Evolutionary conservation across 768 basidiomycete genomes (phyloP).

Genomic region (Panaeolus cyanescens): DNA sequence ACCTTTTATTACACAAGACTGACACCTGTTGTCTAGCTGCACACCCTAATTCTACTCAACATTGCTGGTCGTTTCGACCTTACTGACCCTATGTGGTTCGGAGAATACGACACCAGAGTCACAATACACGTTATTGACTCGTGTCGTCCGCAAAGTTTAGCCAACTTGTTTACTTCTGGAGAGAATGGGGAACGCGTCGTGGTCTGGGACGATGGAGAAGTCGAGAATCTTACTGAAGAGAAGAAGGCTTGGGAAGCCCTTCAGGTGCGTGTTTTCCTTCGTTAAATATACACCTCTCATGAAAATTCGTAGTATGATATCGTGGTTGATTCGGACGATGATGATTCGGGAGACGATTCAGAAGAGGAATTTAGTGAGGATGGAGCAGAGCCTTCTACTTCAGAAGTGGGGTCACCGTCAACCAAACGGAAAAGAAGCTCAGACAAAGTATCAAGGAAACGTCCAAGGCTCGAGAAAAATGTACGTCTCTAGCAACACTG

Average conservation of each 20-base stretch:
- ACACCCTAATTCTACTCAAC: conserved; percentile 88
- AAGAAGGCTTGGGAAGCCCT: conserved; percentile 84
- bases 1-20: neutral
- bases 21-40: conserved; percentile 50
- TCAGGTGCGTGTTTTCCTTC: conserved; percentile 53
- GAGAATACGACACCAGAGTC: conserved; percentile 61
- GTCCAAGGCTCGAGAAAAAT: conserved; percentile 55
- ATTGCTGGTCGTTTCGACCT: conserved; percentile 91
- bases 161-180: conserved; percentile 78
- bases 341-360: conserved; percentile 46
- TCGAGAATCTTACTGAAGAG: conserved; percentile 68
- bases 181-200: conserved; percentile 72
- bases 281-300: conserved; percentile 6
- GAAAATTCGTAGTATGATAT: conserved; percentile 67
- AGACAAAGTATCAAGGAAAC: conserved; percentile 50
- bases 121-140: conserved; percentile 95
- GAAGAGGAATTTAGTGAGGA: conserved; percentile 47
- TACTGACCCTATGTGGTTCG: conserved; percentile 73
- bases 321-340: conserved; percentile 62
- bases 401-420: conserved; percentile 37
- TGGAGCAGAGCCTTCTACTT: conserved; percentile 44
- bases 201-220: conserved; percentile 92
- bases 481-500: conserved; percentile 24
- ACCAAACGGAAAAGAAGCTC: conserved; percentile 54
- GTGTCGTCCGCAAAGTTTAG: conserved; percentile 84